Evolutionary conservation across 139 green algal species (phyloP).

Genomic region (Micractinium sp.): DNA sequence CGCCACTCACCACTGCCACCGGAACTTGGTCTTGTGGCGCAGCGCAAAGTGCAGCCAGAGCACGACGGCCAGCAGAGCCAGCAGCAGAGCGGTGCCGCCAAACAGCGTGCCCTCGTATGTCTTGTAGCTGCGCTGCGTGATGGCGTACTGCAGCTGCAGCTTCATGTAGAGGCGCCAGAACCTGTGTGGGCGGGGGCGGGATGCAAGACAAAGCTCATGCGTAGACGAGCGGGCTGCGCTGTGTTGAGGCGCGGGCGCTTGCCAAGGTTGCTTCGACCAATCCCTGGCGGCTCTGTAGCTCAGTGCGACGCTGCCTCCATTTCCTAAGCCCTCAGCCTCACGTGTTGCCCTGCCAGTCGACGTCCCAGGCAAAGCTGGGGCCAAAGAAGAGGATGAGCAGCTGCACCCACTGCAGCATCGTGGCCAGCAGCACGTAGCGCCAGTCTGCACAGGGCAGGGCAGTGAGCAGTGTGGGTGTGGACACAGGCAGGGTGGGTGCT

Average conservation of each 20-base stretch:
- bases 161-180: slow-evolving; percentile 21
- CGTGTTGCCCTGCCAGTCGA: slow-evolving; percentile 14
- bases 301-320: too few relatives aligned
- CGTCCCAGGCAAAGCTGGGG: not conserved
- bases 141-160: slow-evolving; percentile 19
- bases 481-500: not conserved
- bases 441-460: not conserved
- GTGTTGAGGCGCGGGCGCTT: too few relatives aligned
- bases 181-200: not conserved
- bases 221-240: too few relatives aligned
- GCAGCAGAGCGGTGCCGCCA: not conserved
- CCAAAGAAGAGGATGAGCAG: slow-evolving; percentile 18
- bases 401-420: slow-evolving; percentile 16
- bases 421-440: slow-evolving; percentile 12
- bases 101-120: not conserved
- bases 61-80: not conserved
- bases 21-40: not conserved
- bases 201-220: too few relatives aligned
- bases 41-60: slow-evolving; percentile 10
- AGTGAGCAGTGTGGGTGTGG: not conserved
- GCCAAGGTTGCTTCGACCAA: too few relatives aligned
- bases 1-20: slow-evolving; percentile 7
- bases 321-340: not conserved
- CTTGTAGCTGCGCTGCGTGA: not conserved
- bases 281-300: too few relatives aligned